These are phyloP conservation scores for Plasmodium fragile DNA, from an alignment of 169 alveolate genomes.

Conservation along the genomic window DNA sequence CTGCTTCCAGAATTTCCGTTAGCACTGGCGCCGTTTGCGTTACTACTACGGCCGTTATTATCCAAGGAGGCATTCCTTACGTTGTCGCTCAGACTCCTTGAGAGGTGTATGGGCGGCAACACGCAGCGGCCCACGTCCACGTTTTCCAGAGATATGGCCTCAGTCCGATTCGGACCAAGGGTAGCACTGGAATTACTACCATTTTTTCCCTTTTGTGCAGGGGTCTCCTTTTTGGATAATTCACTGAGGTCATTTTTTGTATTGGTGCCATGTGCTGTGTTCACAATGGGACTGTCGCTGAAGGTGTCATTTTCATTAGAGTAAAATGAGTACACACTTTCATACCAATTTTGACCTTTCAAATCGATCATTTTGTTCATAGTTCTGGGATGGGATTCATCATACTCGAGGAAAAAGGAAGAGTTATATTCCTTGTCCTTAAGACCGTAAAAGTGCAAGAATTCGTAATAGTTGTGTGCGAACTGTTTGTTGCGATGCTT, in stretches of 20 bases:
- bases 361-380: constrained; percentile 6
- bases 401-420: constrained; percentile 21
- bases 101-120: background rate
- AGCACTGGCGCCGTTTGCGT: background rate
- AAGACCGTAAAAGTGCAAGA: constrained; percentile 32
- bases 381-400: background rate
- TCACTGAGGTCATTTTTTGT: background rate
- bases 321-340: background rate
- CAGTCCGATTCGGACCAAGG: background rate
- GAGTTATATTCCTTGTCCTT: constrained; percentile 23
- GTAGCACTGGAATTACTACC: background rate
- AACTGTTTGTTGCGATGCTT: background rate
- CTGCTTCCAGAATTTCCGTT: background rate
- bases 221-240: background rate
- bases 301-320: background rate
- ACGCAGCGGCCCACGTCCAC: background rate
- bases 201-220: constrained; percentile 1
- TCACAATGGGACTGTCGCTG: background rate
- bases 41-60: background rate
- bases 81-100: background rate
- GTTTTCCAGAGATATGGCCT: background rate
- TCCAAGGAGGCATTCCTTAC: background rate
- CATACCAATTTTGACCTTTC: constrained; percentile 25
- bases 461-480: constrained; percentile 41
- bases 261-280: background rate